Percentiles rank a stretch among this genome's conserved stretches.
phyloP scores from a whole-genome alignment of 1,284 basidiomycete species.

The Peniophora sp. region DNA sequence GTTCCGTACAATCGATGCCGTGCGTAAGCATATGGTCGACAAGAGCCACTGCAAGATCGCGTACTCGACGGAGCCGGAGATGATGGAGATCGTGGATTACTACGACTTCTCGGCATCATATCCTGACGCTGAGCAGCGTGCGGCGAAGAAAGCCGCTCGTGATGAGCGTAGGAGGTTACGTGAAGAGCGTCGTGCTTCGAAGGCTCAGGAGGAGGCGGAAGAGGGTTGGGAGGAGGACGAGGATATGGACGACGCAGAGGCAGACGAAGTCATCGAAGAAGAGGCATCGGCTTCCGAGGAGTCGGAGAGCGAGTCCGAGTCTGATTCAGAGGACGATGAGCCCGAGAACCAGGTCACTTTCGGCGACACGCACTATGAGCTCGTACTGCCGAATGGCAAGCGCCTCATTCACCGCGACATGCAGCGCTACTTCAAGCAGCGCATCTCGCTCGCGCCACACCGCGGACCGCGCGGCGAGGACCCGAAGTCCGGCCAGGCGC shows the following conservation, averaged over 20 bases:
- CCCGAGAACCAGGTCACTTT: constrained; percentile 54
- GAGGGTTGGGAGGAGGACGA: constrained; percentile 57
- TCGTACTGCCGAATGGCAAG: constrained; percentile 91
- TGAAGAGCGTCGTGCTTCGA: constrained; percentile 19
- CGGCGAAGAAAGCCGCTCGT: constrained; percentile 18
- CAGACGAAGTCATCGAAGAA: constrained; percentile 46
- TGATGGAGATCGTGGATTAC: constrained; percentile 85
- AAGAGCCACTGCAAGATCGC: constrained; percentile 96
- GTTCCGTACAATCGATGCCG: constrained; percentile 76
- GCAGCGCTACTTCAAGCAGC: constrained; percentile 82
- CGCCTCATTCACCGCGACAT: constrained; percentile 90
- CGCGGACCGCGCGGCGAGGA: constrained; percentile 39
- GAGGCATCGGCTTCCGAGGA: constrained; percentile 28
- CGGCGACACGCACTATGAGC: constrained; percentile 76
- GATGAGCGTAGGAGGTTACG: not conserved
- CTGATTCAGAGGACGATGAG: constrained; percentile 35
- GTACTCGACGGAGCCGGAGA: constrained; percentile 77
- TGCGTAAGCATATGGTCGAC: constrained; percentile 89
- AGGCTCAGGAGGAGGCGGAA: constrained; percentile 28
- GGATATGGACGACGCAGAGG: constrained; percentile 37
- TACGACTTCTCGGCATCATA: constrained; percentile 90
- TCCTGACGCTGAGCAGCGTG: constrained; percentile 40
- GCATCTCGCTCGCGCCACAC: constrained; percentile 42
- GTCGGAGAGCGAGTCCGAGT: constrained; percentile 22
- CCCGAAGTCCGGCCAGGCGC: constrained; percentile 62